Base-by-base conservation (phyloP, 139 green algal species). In the Haematococcus sp. region DNA sequence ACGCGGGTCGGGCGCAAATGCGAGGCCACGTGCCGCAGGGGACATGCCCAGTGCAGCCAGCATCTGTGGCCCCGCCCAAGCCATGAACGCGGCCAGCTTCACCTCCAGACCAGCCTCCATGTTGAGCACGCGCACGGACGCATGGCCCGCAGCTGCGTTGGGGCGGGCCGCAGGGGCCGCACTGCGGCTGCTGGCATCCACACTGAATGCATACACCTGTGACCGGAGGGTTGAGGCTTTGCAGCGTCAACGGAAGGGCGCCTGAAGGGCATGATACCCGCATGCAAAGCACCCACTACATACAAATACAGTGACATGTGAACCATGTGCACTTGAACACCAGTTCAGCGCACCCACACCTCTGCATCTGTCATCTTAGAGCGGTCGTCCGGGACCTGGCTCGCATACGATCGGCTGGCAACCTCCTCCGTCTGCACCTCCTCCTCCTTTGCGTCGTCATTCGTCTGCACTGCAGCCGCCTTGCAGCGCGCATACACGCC, bases 381-480 rank as follows among this genome's bases (percentile, higher is more conserved):
- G 51, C 64, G 73, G 51, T 80, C 74, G 16, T 80, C 74, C 9
- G 74, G 74, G 2, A 51, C 74, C 51, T 80, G 74, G 56, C 25
- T 43, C 23, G 66, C 66, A 44, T 71, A 80, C 19, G 17, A 34
- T 3, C 52, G 27, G 40, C 46, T 52, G 32, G 73, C 13, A 34
- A 88, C 79, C 79, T 88, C 76, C 0, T 86, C 80, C 30, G 84
- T 89, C 56, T 89, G 84, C 20, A 19, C n/a, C 67, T 86, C 84
- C 69, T 85, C 72, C 61, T 86, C 84, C 61, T 84, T 81, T 22
- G 76, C 71, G 51, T 89, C 84, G 60, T 80, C 80, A 30, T 86
- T 77, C 2, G 84, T 86, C 69, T 89, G 84, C 25, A 32, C 44
- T 1, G 61, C 54, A 19, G 55, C 70, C 7, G 68, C 67, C 68